These are phyloP conservation scores for maize (Zea mays) DNA, from an alignment of 176 grass and related monocot species.

Conservation along the genomic window Zm-B73-REFERENCE-NAM-5.0 NC_050104.1:154894001-154894500, in stretches of 20 bases:
- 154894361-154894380: slow-evolving; percentile 30
- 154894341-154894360: slow-evolving; percentile 53
- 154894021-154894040: background rate
- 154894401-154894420: background rate
- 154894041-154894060: no score
- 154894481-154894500: background rate
- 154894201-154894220: slow-evolving; percentile 49
- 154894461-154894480: background rate
- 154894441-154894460: background rate
- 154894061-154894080: slow-evolving; percentile 55
- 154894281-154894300: slow-evolving; percentile 49
- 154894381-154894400: slow-evolving; percentile 41
- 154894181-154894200: slow-evolving; percentile 76
- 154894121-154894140: slow-evolving; percentile 61
- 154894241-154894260: slow-evolving; percentile 67
- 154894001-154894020: background rate
- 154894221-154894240: slow-evolving; percentile 38
- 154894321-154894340: slow-evolving; percentile 28
- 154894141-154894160: slow-evolving; percentile 87
- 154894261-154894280: slow-evolving; percentile 40
- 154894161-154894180: slow-evolving; percentile 73
- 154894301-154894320: slow-evolving; percentile 50
- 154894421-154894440: background rate
- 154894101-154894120: slow-evolving; percentile 46
- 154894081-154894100: slow-evolving; percentile 88